A percentile compares a stretch with the other conserved stretches of the same genome.
These are phyloP conservation scores for Ganoderma multipileum DNA, from an alignment of 1,284 basidiomycete genomes.

Conservation along the genomic window DNA sequence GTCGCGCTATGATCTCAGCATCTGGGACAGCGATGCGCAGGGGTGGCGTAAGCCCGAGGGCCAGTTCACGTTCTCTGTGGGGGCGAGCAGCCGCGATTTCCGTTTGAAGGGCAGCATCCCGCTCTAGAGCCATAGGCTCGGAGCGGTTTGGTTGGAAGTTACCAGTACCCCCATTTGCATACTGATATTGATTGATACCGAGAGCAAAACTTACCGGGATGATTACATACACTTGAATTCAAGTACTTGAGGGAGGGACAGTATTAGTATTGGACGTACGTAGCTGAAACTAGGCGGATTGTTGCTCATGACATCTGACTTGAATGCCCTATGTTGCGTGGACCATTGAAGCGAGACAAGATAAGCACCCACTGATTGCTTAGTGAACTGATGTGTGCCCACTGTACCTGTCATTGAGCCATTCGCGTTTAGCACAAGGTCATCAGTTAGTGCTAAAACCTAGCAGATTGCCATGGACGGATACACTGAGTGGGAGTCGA, in stretches of 20 bases:
- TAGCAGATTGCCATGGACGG: no score
- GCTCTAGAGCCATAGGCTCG: constrained; percentile 15
- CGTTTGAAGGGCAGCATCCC: constrained; percentile 40
- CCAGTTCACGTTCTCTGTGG: constrained; percentile 51
- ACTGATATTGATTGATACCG: background rate
- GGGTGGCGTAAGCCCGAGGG: constrained; percentile 60
- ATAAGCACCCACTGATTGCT: no score
- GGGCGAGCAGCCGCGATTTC: constrained; percentile 60
- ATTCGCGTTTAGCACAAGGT: no score
- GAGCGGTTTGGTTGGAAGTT: background rate
- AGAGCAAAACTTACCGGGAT: background rate
- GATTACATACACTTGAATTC: background rate
- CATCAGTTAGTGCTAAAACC: no score
- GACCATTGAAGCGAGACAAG: background rate
- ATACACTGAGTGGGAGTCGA: constrained; percentile 6
- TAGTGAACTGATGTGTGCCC: no score
- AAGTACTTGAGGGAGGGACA: background rate
- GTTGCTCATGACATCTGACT: background rate
- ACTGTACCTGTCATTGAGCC: no score
- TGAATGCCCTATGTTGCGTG: background rate
- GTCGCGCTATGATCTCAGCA: constrained; percentile 51
- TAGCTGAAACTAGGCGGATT: background rate
- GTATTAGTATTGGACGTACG: background rate
- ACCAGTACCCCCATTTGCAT: background rate
- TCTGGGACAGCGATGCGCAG: constrained; percentile 56